Base-by-base conservation (phyloP, 2,329 filamentous ascomycete genomes). In the Rhytidhysteron rufulum region DNA sequence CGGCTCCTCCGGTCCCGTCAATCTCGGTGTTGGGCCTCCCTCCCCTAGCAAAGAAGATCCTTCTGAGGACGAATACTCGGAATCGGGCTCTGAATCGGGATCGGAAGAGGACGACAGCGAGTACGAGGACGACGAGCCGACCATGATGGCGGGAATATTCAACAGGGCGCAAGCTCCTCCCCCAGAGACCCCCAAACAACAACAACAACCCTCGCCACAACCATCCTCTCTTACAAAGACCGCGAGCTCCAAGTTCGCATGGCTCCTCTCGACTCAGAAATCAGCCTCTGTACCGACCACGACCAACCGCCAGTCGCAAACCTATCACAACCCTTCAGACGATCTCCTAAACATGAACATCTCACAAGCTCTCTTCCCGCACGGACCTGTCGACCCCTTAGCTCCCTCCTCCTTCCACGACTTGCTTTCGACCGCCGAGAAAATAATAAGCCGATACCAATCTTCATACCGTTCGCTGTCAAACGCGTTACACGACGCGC, bases 311-410 rank as follows among this genome's bases (percentile, higher is more conserved):
- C 45, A 47, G 10, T 54, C 54, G 11, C 58, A 58, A n/a, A 56
- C 45, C n/a, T 63, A 61, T 42, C 61, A 65, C 49, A 56, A 65
- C 35, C 56, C 57, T 22, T 50, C 61, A 5, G 60, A 72, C 29
- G 78, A 82, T 41, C 62, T 82, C 18, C 58, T 77, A 6, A 74
- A 71, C 40, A 57, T 82, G 31, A 75, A 80, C 56, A 72, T 82
- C 48, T 63, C 67, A 25, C 66, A 69, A 20, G 65, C 74, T 5
- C 69, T 82, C 30, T 80, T 78, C 48, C 75, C 78, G 5, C 61
- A 73, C 25, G 73, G 72, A 2, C 66, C 70, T 1, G 59, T 68
- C 11, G 68, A 75, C 45, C 66, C 74, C 3, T 65, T 72, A 15
- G 70, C 70, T 2, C 74, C 77, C 4, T 71, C 74, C 31, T 73